These are phyloP conservation scores for Vitis rotundifolia DNA, from an alignment of 164 flowering plant genomes.

Conservation along the genomic window DNA sequence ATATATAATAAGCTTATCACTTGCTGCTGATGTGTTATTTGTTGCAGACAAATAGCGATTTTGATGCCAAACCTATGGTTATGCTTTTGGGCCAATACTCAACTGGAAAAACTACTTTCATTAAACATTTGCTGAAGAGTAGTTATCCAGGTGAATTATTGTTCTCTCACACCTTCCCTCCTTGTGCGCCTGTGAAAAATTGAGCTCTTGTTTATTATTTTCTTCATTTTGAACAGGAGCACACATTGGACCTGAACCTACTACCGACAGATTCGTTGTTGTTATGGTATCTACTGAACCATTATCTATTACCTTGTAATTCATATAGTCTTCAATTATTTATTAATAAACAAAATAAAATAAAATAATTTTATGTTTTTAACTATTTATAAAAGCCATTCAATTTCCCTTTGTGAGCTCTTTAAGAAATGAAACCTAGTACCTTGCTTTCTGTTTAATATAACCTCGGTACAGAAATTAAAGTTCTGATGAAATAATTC, in stretches of 20 bases:
- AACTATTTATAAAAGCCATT: not conserved
- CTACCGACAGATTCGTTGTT: conserved; percentile 95
- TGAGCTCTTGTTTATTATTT: conserved; percentile 3
- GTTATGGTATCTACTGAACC: conserved; percentile 68
- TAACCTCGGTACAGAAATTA: not conserved
- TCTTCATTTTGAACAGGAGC: conserved; percentile 55
- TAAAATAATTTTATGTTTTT: no score
- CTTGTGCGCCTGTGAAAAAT: not conserved
- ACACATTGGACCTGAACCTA: conserved; percentile 98
- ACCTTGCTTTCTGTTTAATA: not conserved
- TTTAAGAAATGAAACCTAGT: no score
- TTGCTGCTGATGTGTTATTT: conserved; percentile 6
- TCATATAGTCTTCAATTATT: no score
- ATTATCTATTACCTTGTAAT: not conserved
- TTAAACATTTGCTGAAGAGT: conserved; percentile 76
- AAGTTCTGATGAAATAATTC: not conserved
- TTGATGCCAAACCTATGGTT: conserved; percentile 99
- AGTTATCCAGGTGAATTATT: conserved; percentile 75
- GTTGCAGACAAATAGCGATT: conserved; percentile 86
- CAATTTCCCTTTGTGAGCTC: no score
- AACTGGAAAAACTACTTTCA: conserved; percentile 99
- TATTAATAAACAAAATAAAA: no score
- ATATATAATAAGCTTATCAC: not conserved
- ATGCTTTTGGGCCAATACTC: conserved; percentile 99
- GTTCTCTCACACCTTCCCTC: conserved; percentile 5